phyloP scores from a whole-genome alignment of 2,329 filamentous ascomycete species.

The Mycosphaerelloides madeirae region DNA sequence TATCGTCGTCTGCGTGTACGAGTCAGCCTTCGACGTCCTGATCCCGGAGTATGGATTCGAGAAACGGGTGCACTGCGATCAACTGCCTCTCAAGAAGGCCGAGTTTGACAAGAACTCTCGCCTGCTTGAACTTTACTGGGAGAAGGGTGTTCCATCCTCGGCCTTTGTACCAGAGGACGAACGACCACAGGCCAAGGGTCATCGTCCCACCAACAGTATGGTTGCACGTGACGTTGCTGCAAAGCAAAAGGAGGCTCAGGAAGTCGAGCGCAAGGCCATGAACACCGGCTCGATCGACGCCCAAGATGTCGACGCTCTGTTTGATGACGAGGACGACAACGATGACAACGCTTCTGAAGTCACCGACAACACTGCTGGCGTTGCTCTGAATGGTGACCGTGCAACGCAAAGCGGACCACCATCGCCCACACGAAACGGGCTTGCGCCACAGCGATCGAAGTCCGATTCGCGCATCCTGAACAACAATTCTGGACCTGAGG shows the following conservation, averaged over 20 bases:
- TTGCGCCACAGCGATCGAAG: conserved; percentile 75
- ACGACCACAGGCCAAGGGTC: conserved; percentile 71
- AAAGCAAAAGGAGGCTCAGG: conserved; percentile 78
- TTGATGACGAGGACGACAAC: conserved; percentile 88
- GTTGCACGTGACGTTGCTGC: conserved; percentile 77
- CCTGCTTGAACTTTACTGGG: conserved; percentile 95
- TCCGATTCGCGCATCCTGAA: conserved; percentile 89
- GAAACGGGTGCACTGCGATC: conserved; percentile 98
- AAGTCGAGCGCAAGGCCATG: conserved; percentile 86
- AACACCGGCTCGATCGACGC: conserved; percentile 92
- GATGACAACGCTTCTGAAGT: conserved; percentile 67
- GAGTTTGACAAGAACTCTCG: conserved; percentile 96
- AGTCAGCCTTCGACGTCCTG: conserved; percentile 95
- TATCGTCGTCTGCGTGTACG: conserved; percentile 94
- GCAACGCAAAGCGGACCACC: conserved; percentile 93
- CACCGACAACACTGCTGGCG: conserved; percentile 86
- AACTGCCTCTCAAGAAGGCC: conserved; percentile 97
- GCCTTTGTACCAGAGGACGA: conserved; percentile 96
- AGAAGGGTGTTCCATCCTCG: conserved; percentile 96
- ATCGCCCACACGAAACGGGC: conserved; percentile 74
- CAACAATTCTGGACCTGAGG: conserved; percentile 65
- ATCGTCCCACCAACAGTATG: conserved; percentile 48
- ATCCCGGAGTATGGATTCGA: conserved; percentile 98
- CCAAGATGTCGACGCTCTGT: conserved; percentile 90
- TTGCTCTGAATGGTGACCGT: conserved; percentile 74